Evolutionary conservation across 306 rosid genomes (phyloP).

Genomic region (Elaeagnus macrophylla): DNA sequence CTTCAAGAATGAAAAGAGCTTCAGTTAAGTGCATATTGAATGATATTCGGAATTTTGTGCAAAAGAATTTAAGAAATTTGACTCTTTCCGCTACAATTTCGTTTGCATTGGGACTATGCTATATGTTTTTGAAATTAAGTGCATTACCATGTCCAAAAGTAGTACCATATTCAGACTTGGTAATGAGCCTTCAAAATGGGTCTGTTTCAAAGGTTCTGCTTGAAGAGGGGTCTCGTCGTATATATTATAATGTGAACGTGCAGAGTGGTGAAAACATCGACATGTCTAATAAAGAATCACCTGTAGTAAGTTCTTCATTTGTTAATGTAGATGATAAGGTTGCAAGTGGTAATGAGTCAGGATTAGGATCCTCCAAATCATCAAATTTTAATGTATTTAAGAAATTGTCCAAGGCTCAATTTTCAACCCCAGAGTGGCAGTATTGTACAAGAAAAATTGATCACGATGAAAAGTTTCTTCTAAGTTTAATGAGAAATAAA

Average conservation of each 20-base stretch:
- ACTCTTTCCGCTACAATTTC: conserved; percentile 49
- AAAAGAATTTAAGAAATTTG: conserved; percentile 50
- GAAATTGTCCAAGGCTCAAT: conserved; percentile 34
- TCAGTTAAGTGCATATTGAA: conserved; percentile 46
- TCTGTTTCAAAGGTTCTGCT: conserved; percentile 57
- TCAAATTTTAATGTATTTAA: conserved; percentile 19
- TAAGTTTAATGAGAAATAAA: conserved; percentile 74
- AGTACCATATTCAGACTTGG: conserved; percentile 82
- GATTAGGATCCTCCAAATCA: conserved; percentile 29
- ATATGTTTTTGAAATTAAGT: conserved; percentile 56
- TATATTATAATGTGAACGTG: conserved; percentile 43
- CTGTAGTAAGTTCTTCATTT: conserved; percentile 17
- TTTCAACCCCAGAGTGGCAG: conserved; percentile 59
- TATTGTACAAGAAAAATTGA: conserved; percentile 81
- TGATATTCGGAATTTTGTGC: conserved; percentile 38
- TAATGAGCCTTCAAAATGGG: conserved; percentile 53
- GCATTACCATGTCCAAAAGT: conserved; percentile 48
- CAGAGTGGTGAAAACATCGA: conserved; percentile 16
- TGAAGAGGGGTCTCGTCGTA: conserved; percentile 87
- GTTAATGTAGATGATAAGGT: conserved; percentile 25
- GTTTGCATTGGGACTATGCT: conserved; percentile 53
- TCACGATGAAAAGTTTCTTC: conserved; percentile 75
- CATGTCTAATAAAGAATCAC: conserved; percentile 33
- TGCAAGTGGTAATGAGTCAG: conserved; percentile 21
- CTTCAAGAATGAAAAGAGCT: conserved; percentile 44